Conservation (phyloP, 225 moss, liverwort and hornwort species). For the Pseudisothecium myosuroides region DNA sequence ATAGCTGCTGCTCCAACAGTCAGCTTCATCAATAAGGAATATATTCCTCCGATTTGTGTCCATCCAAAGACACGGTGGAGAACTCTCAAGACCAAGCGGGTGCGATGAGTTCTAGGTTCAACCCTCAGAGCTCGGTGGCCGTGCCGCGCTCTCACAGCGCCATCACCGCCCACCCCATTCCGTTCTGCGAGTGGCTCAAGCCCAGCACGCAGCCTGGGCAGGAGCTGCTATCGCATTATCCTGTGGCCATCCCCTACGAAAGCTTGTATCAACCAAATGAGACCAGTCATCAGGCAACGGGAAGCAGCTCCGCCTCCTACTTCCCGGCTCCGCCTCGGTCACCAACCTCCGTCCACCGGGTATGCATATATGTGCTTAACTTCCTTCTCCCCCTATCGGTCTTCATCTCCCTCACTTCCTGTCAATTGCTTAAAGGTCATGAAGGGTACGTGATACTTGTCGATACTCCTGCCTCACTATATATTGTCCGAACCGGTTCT, state of each 20-base stretch:
- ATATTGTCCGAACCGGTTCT: not conserved
- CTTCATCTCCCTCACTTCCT: not conserved
- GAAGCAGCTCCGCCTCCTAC: conserved; percentile 25
- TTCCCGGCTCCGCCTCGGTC: conserved; percentile 21
- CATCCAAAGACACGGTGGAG: conserved; percentile 41
- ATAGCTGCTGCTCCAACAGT: not conserved
- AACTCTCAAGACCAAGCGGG: conserved; percentile 27
- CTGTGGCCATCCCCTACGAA: conserved; percentile 71
- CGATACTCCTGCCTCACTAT: not conserved
- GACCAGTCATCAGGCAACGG: conserved; percentile 14
- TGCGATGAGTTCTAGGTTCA: conserved; percentile 79
- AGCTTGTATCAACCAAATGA: conserved; percentile 18
- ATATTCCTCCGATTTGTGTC: not conserved
- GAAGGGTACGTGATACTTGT: not conserved
- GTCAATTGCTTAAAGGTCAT: not conserved
- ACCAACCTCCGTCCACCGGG: conserved; percentile 30
- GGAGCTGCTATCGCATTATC: conserved; percentile 51
- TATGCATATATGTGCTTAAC: not conserved
- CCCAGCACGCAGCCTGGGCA: conserved; percentile 49
- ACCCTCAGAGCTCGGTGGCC: conserved; percentile 77
- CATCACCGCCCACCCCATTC: conserved; percentile 66
- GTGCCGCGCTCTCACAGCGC: conserved; percentile 74
- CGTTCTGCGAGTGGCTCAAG: conserved; percentile 75
- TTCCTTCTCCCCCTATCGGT: not conserved
- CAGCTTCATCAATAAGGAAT: not conserved